Base-by-base conservation (phyloP, 805 yeast genomes). In the Pichia thaimueangensis region DNA sequence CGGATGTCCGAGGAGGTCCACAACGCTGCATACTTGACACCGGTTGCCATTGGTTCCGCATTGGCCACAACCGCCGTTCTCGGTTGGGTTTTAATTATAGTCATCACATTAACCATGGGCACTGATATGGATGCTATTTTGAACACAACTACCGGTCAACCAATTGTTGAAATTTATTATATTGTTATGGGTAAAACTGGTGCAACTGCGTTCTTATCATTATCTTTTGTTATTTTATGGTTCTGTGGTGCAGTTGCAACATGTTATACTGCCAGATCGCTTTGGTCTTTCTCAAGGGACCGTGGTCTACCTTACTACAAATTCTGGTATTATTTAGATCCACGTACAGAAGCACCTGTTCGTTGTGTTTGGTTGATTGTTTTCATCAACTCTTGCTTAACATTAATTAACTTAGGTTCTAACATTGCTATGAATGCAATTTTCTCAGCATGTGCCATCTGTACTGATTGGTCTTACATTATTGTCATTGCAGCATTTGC, bases 281-380 rank as follows among this genome's bases (percentile, higher is more conserved):
- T 74, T 36, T 74, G 77, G 74, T 71, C 79, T 2, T 74, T 74
- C 59, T 73, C 78, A 30, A 65, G 80, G 60, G 80, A 74, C 55
- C 68, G 67, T 44, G 78, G 78, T 29, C 61, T 74, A 46, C 80
- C 80, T 55, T 50, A 57, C 56, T 54, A 69, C 52, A 51, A 70
- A 56, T 54, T 61, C 56, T 55, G 76, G 72, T 49, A 64, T 64
- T 51, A 68, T 60, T 42, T 65, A 35, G 51, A 59, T 60, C 35
- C 58, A 56, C 50, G 69, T 58, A 49, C 78, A 60, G 45, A 64
- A 60, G 57, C 65, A 58, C 63, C 79, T 20, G 61, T 68, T 24
- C 63, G 68, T 47, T 65, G 69, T 53, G 73, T 70, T 28, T 75
- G 77, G 55, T 47, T 63, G 23, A 54, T 70, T 20, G 55, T 63